phyloP scores from a whole-genome alignment of 106 monocot genomes.

The Dendrobium catenatum region DNA sequence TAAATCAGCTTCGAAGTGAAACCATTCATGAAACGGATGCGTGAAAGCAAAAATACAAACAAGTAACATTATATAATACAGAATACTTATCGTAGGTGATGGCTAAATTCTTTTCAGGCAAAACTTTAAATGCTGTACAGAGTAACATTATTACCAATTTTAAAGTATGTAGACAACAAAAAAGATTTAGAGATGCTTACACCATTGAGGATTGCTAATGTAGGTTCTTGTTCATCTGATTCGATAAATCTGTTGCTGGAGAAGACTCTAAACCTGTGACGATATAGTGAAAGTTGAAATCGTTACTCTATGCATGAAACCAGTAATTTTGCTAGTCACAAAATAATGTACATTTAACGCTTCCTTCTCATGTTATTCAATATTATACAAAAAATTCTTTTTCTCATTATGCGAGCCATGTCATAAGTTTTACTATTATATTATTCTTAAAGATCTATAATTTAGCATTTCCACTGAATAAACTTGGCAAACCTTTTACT shows the following conservation, averaged over 20 bases:
- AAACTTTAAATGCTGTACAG: no score
- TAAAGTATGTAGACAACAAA: background rate
- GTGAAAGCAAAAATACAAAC: no score
- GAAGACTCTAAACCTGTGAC: slow-evolving; percentile 29
- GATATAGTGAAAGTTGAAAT: slow-evolving; percentile 15
- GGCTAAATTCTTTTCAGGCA: no score
- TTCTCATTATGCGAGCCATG: background rate
- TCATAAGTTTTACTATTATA: background rate
- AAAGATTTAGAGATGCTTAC: slow-evolving; percentile 23
- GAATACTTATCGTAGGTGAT: no score
- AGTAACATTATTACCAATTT: no score
- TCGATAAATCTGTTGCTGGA: slow-evolving; percentile 11
- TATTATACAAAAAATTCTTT: background rate
- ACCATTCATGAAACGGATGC: no score
- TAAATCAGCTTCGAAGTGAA: no score
- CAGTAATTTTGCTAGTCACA: no score
- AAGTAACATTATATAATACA: no score
- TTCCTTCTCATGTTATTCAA: background rate
- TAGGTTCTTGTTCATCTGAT: slow-evolving; percentile 10
- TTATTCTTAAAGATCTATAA: background rate
- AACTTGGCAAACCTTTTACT: background rate
- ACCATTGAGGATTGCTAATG: slow-evolving; percentile 18
- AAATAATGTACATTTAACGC: no score
- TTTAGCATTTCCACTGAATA: background rate
- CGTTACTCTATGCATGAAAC: no score